Conservation (phyloP, 208 protist species). For the Acanthamoeba royreba region DNA sequence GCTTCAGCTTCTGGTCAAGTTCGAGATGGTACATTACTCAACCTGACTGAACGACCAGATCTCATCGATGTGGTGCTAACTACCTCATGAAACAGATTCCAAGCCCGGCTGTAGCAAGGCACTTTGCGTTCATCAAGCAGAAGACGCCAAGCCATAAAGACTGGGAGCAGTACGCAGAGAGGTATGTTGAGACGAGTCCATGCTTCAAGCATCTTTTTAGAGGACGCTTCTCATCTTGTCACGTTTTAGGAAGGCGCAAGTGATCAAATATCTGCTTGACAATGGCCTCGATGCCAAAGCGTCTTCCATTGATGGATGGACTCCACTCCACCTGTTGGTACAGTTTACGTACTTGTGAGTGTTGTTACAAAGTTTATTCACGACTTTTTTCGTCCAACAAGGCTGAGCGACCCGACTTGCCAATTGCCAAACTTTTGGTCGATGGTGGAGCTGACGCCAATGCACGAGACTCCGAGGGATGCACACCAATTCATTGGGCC, state of each 20-base stretch:
- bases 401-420: not conserved
- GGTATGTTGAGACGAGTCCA: not conserved
- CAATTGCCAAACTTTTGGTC: not conserved
- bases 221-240: not conserved
- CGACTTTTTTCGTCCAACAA: not conserved
- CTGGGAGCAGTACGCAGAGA: not conserved
- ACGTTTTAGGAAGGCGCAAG: not conserved
- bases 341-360: too few species aligned
- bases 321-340: not conserved
- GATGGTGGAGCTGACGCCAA: not conserved
- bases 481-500: not conserved
- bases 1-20: not conserved
- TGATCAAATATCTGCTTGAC: not conserved
- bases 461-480: not conserved
- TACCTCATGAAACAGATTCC: too few species aligned
- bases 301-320: not conserved
- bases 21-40: not conserved
- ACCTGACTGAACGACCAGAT: too few species aligned
- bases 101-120: not conserved
- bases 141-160: not conserved
- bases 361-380: not conserved
- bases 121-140: constrained; percentile 10
- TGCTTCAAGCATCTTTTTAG: not conserved
- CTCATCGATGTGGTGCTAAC: too few species aligned
- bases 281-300: constrained; percentile 19